A percentile compares a stretch with the other conserved stretches of the same genome.
phyloP scores from a whole-genome alignment of 352 stramenopile species.

The Phytophthora citricola region DNA sequence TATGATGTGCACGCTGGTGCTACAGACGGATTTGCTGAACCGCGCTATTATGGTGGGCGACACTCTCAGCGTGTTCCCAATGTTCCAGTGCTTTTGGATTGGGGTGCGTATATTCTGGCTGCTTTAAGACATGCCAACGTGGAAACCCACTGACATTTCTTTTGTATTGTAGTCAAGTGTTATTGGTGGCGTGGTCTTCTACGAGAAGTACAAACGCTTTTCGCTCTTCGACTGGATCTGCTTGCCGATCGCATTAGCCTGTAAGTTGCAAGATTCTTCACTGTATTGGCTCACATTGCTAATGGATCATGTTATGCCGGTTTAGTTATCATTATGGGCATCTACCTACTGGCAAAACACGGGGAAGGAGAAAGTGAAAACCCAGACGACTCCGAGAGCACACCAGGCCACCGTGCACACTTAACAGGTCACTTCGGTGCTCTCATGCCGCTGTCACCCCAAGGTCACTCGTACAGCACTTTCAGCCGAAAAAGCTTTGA shows the following conservation, averaged over 20 bases:
- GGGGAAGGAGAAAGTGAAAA: conserved; percentile 60
- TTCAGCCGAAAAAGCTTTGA: conserved; percentile 59
- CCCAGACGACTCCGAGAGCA: conserved; percentile 31
- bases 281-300: too few species aligned
- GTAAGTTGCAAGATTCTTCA: conserved; percentile 43
- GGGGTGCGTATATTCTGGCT: conserved; percentile 51
- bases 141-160: conserved; percentile 14
- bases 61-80: conserved; percentile 87
- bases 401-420: conserved; percentile 46
- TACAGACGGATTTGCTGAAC: conserved; percentile 88
- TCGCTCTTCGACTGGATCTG: conserved; percentile 84
- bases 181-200: conserved; percentile 85
- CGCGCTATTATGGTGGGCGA: conserved; percentile 85
- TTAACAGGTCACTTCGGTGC: conserved; percentile 80
- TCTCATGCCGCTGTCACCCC: conserved; percentile 81
- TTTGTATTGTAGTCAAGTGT: conserved; percentile 71
- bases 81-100: conserved; percentile 92
- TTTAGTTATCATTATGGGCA: conserved; percentile 84
- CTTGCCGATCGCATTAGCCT: conserved; percentile 73
- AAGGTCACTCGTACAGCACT: conserved; percentile 41
- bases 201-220: conserved; percentile 86
- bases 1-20: conserved; percentile 82
- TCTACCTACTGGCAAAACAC: conserved; percentile 85
- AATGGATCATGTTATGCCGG: neutral
- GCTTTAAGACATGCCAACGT: neutral